These are phyloP conservation scores for Plantago ovata DNA, from an alignment of 257 asterid genomes.

Conservation along the genomic window DNA sequence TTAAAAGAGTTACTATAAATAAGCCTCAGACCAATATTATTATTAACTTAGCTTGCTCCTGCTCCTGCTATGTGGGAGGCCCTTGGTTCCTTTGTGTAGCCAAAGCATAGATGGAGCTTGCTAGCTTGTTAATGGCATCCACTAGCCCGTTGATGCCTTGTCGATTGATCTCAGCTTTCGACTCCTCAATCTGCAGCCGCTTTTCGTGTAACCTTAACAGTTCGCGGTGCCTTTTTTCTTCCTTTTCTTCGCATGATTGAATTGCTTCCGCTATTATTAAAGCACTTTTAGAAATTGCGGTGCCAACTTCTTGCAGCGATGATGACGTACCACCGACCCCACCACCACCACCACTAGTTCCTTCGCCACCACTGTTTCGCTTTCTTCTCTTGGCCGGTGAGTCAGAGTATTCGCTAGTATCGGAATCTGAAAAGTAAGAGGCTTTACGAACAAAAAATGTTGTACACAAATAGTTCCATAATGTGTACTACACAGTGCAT, in stretches of 20 bases:
- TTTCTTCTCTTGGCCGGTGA: conserved; percentile 70
- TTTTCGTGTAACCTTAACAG: conserved; percentile 63
- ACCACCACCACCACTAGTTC: conserved; percentile 19
- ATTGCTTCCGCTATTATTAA: conserved; percentile 65
- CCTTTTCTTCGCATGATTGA: conserved; percentile 62
- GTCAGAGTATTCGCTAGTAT: conserved; percentile 52
- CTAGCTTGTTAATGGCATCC: conserved; percentile 82
- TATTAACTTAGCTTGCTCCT: too few relatives aligned
- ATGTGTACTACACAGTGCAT: too few relatives aligned
- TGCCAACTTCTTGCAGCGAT: conserved; percentile 45
- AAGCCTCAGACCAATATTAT: too few relatives aligned
- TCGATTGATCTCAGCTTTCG: conserved; percentile 69
- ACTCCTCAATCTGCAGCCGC: conserved; percentile 67
- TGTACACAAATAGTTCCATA: too few relatives aligned
- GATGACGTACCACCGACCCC: conserved; percentile 23
- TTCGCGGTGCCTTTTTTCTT: conserved; percentile 68
- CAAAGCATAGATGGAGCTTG: conserved; percentile 67
- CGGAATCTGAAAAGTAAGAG: conserved; percentile 26
- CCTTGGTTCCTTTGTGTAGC: conserved; percentile 39
- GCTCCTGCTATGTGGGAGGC: background rate
- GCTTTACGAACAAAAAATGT: background rate
- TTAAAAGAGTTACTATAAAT: background rate
- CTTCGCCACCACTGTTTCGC: conserved; percentile 30
- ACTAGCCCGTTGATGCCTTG: conserved; percentile 74
- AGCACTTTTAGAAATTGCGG: conserved; percentile 58